These are phyloP conservation scores for Pseudocercospora vitis DNA, from an alignment of 2,329 filamentous ascomycete genomes.

Conservation along the genomic window DNA sequence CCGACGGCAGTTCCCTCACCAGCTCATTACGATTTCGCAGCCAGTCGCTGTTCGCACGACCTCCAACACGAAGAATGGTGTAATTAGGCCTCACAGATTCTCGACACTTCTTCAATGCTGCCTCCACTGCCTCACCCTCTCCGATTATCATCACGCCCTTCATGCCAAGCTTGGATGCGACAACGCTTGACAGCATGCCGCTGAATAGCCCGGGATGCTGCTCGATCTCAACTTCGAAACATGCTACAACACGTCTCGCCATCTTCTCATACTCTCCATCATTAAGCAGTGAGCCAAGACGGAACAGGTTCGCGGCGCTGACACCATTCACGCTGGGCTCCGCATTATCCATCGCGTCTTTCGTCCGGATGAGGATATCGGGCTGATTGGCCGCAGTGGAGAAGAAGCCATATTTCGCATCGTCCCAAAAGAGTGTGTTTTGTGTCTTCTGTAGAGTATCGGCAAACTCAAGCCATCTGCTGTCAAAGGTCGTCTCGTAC, in stretches of 20 bases:
- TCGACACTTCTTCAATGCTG: conserved; percentile 44
- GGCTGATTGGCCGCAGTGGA: conserved; percentile 63
- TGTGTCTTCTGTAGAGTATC: conserved; percentile 77
- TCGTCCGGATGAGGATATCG: conserved; percentile 79
- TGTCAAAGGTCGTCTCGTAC: conserved; percentile 78
- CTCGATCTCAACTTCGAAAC: conserved; percentile 87
- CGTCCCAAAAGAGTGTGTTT: conserved; percentile 75
- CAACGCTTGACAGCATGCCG: conserved; percentile 72
- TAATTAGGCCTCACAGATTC: conserved; percentile 40
- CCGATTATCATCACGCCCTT: conserved; percentile 59
- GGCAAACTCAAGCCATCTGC: conserved; percentile 74
- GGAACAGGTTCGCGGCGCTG: conserved; percentile 82
- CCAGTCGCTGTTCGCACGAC: conserved; percentile 47
- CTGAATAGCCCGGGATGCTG: conserved; percentile 93
- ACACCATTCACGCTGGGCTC: conserved; percentile 88
- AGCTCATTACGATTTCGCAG: conserved; percentile 52
- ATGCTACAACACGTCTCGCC: conserved; percentile 72
- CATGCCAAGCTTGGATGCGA: conserved; percentile 70
- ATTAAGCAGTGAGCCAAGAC: conserved; percentile 68
- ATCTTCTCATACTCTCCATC: conserved; percentile 63
- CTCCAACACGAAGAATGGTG: conserved; percentile 42
- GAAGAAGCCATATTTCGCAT: conserved; percentile 64
- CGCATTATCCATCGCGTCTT: conserved; percentile 92
- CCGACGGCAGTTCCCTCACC: conserved; percentile 44
- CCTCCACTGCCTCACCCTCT: conserved; percentile 44